Conservation (phyloP, 139 green algal genomes). For the Dunaliella sp. region DNA sequence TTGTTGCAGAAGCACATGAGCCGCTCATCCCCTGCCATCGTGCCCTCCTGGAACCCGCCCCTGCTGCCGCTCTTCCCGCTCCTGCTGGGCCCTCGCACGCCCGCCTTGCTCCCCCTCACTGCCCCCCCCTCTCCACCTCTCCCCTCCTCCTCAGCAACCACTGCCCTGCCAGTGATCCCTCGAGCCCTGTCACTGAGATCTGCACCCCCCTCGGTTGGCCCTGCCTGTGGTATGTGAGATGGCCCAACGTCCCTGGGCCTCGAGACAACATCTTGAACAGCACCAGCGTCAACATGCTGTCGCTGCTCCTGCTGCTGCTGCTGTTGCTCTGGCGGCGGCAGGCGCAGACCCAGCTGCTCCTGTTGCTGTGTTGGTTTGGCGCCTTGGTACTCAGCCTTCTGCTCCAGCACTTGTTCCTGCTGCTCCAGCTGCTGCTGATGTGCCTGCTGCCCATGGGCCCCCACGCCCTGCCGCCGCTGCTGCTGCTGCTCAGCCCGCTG, state of each 20-base stretch:
- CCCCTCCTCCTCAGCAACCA: neutral
- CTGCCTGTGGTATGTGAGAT: too few relatives aligned
- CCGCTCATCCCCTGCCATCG: slow-evolving; percentile 1
- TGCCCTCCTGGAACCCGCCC: neutral
- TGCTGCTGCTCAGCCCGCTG: too few relatives aligned
- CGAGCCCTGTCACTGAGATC: neutral
- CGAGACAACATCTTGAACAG: too few relatives aligned
- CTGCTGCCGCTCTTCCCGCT: slow-evolving; percentile 28
- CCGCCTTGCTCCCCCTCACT: neutral
- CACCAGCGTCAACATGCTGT: too few relatives aligned
- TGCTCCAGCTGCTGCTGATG: neutral
- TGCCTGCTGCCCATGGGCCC: neutral
- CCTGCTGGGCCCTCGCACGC: neutral
- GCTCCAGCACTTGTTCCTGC: neutral
- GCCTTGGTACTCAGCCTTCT: neutral
- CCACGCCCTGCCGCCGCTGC: too few relatives aligned
- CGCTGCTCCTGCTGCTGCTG: too few relatives aligned
- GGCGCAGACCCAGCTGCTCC: too few relatives aligned
- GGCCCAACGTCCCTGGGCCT: too few relatives aligned
- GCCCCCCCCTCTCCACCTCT: neutral
- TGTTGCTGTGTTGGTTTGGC: too few relatives aligned
- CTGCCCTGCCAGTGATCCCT: neutral
- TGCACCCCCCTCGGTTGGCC: too few relatives aligned
- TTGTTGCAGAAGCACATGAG: neutral
- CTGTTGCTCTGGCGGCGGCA: too few relatives aligned